Conservation (phyloP, 352 stramenopile species). For the Pilasporangium apinafurcum region DNA sequence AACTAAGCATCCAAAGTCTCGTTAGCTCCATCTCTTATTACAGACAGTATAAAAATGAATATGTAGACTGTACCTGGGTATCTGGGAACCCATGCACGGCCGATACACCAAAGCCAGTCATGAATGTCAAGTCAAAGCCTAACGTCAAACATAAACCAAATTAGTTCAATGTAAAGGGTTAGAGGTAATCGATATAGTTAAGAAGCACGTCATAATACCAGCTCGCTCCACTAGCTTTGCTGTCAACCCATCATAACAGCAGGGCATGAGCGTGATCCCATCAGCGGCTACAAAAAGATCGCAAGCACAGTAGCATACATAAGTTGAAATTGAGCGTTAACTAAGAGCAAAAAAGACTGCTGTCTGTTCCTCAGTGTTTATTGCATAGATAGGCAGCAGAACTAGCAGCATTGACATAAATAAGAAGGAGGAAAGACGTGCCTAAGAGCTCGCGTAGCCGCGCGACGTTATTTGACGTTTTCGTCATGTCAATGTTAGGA, state of each 20-base stretch:
- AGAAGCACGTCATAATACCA: slow-evolving; percentile 9
- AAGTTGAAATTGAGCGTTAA: too few relatives aligned
- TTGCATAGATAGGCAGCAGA: too few relatives aligned
- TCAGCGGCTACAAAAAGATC: slow-evolving; percentile 36
- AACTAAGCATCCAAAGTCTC: too few relatives aligned
- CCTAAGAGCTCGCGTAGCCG: slow-evolving; percentile 37
- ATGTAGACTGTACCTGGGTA: slow-evolving; percentile 84
- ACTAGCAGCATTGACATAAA: background rate
- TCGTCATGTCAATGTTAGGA: too few relatives aligned
- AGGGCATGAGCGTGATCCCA: slow-evolving; percentile 78
- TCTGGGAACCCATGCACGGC: slow-evolving; percentile 85
- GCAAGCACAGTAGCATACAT: too few relatives aligned
- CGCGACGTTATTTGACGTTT: too few relatives aligned
- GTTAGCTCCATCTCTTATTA: too few relatives aligned
- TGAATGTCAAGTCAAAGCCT: slow-evolving; percentile 90
- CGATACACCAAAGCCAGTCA: slow-evolving; percentile 91
- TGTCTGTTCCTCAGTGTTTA: too few relatives aligned
- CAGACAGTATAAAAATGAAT: too few relatives aligned
- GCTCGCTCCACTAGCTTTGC: slow-evolving; percentile 86
- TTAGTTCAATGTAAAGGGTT: too few relatives aligned
- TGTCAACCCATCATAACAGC: slow-evolving; percentile 89
- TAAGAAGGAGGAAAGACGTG: slow-evolving; percentile 8
- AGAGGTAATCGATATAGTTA: too few relatives aligned
- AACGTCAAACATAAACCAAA: background rate
- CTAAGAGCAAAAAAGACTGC: too few relatives aligned